Conservation (phyloP, 169 alveolate genomes). For the Eimeria necatrix region DNA sequence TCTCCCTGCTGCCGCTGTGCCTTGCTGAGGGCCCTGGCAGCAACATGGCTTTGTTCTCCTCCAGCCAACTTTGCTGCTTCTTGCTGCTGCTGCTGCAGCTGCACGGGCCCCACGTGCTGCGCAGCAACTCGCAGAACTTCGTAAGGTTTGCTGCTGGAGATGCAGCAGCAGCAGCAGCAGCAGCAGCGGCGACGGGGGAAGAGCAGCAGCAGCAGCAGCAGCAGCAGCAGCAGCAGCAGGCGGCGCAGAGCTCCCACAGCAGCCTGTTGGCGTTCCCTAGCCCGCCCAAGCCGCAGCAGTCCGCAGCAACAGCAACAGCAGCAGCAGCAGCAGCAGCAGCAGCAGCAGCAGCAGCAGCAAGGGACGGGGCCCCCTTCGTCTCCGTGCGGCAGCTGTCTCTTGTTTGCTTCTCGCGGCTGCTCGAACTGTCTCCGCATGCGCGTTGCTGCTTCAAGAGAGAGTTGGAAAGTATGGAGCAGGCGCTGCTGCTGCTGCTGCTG, state of each 20-base stretch:
- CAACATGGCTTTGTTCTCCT: background rate
- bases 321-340: slow-evolving; percentile 61
- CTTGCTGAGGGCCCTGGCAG: background rate
- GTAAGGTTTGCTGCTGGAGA: background rate
- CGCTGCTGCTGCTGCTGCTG: slow-evolving; percentile 17
- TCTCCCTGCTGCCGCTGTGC: background rate
- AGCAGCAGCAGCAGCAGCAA: background rate
- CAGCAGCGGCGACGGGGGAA: background rate
- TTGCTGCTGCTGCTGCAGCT: background rate
- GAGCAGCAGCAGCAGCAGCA: background rate
- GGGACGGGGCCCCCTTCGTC: background rate
- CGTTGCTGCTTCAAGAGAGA: background rate
- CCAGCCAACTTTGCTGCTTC: background rate
- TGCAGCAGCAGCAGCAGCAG: background rate
- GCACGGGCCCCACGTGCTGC: background rate
- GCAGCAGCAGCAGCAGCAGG: background rate
- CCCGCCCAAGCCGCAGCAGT: background rate
- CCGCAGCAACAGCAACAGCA: background rate
- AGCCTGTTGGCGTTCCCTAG: background rate
- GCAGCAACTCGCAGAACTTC: background rate
- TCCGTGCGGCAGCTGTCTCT: slow-evolving; percentile 9
- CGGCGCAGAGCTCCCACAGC: background rate
- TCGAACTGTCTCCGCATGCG: background rate
- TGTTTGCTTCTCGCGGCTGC: background rate
- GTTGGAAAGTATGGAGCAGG: background rate